Evolutionary conservation across 108 stramenopile species (phyloP).

Genomic region (Conticribra guillardii): DNA sequence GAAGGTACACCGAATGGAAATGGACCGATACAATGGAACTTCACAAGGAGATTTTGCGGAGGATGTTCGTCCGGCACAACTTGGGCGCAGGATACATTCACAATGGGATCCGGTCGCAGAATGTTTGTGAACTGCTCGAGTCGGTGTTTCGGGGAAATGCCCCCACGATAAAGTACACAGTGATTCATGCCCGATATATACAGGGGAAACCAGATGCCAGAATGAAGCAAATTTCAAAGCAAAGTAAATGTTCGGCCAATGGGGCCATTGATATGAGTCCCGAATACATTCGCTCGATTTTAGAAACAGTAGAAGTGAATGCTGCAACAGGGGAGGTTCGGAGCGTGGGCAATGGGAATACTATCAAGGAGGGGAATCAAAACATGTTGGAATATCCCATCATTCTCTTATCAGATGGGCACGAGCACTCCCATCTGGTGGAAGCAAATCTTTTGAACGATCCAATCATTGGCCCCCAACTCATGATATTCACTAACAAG

Average conservation of each 20-base stretch:
- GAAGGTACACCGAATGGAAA: not conserved
- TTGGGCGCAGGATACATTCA: conserved; percentile 21
- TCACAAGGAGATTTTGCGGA: conserved; percentile 31
- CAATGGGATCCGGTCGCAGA: conserved; percentile 1
- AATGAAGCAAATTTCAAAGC: conserved; percentile 2
- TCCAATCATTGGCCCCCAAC: conserved; percentile 16
- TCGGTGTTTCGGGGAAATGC: conserved; percentile 6
- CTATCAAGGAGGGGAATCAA: too few species aligned
- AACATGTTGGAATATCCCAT: conserved; percentile 24
- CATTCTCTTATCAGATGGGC: conserved; percentile 26
- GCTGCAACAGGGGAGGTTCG: too few species aligned
- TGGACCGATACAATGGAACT: conserved; percentile 25
- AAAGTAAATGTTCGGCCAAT: not conserved
- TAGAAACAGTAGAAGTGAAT: conserved; percentile 4
- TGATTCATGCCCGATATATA: conserved; percentile 17
- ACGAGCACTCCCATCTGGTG: not conserved
- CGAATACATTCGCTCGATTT: conserved; percentile 19
- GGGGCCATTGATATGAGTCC: conserved; percentile 14
- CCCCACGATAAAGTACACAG: not conserved
- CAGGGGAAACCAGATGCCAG: not conserved
- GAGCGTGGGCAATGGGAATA: too few species aligned
- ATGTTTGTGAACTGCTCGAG: conserved; percentile 13
- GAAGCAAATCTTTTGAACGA: conserved; percentile 20
- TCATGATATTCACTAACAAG: conserved; percentile 15
- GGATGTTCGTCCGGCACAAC: conserved; percentile 27